Evolutionary conservation across 2,329 filamentous ascomycete genomes (phyloP).

Genomic region (Alternaria sp.): DNA sequence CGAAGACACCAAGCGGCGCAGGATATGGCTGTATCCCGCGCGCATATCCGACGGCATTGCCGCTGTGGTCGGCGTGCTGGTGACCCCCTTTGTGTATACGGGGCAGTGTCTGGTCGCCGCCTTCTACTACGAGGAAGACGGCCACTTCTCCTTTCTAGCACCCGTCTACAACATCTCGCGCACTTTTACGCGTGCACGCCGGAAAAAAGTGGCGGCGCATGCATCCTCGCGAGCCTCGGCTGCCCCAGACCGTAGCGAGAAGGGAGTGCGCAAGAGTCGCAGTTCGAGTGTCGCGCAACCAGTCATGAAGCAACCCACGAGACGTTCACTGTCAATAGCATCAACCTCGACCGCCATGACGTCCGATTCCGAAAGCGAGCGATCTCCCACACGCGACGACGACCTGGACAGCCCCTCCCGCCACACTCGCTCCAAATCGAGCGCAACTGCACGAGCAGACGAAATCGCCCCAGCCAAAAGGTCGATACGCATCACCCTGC

Average conservation of each 20-base stretch:
- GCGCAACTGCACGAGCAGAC: slow-evolving; percentile 59
- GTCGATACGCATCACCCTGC: slow-evolving; percentile 89
- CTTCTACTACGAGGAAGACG: slow-evolving; percentile 84
- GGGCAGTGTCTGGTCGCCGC: slow-evolving; percentile 83
- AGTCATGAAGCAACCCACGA: slow-evolving; percentile 40
- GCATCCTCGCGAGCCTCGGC: slow-evolving; percentile 37
- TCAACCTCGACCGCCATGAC: slow-evolving; percentile 71
- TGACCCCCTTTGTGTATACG: slow-evolving; percentile 80
- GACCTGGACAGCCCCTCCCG: slow-evolving; percentile 53
- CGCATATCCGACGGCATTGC: slow-evolving; percentile 76
- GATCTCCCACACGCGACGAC: slow-evolving; percentile 44
- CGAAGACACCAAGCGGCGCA: slow-evolving; percentile 47
- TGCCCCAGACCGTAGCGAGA: slow-evolving; percentile 39
- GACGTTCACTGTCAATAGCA: slow-evolving; percentile 52
- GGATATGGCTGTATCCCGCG: slow-evolving; percentile 66
- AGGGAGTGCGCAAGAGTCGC: slow-evolving; percentile 41
- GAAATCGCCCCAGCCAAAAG: slow-evolving; percentile 74
- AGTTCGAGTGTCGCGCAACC: slow-evolving; percentile 36
- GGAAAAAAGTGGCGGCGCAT: slow-evolving; percentile 42
- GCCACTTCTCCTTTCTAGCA: slow-evolving; percentile 78
- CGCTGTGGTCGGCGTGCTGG: slow-evolving; percentile 77
- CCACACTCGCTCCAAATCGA: slow-evolving; percentile 71
- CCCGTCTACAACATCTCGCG: slow-evolving; percentile 71
- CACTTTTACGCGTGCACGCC: slow-evolving; percentile 55
- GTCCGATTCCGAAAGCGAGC: slow-evolving; percentile 72